Evolutionary conservation across 352 stramenopile species (phyloP).

Genomic region (Globisporangium orthogonon): DNA sequence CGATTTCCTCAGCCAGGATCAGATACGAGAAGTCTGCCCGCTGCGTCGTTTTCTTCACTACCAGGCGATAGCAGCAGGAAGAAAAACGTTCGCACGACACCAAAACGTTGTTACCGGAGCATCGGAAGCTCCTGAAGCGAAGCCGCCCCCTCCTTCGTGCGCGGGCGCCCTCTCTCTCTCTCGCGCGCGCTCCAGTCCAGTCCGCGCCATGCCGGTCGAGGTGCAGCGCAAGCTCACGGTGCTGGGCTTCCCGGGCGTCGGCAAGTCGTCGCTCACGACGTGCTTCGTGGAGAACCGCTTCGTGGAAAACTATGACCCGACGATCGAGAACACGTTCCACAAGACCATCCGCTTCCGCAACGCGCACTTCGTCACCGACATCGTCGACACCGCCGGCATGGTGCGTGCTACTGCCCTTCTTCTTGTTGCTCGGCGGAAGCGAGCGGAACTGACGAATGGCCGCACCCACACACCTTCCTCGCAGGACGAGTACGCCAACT

Average conservation of each 20-base stretch:
- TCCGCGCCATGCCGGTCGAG: slow-evolving; percentile 76
- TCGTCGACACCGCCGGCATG: slow-evolving; percentile 96
- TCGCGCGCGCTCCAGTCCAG: not conserved
- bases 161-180: not conserved
- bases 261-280: slow-evolving; percentile 94
- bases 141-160: too few species aligned
- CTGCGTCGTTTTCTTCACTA: too few species aligned
- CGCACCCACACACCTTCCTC: not conserved
- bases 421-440: not conserved
- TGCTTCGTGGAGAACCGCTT: slow-evolving; percentile 93
- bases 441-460: not conserved
- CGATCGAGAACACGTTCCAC: slow-evolving; percentile 95
- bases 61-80: too few species aligned
- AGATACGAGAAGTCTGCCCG: too few species aligned
- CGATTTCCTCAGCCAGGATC: too few species aligned
- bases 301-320: slow-evolving; percentile 93
- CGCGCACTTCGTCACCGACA: slow-evolving; percentile 95
- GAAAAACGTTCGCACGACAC: too few species aligned
- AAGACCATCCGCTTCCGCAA: slow-evolving; percentile 96
- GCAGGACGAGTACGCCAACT: slow-evolving; percentile 94
- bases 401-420: slow-evolving; percentile 18
- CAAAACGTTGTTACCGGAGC: too few species aligned
- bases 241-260: slow-evolving; percentile 91
- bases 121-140: too few species aligned
- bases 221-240: slow-evolving; percentile 95